phyloP scores from a whole-genome alignment of 1,284 basidiomycete genomes.

The Earliella scabrosa region DNA sequence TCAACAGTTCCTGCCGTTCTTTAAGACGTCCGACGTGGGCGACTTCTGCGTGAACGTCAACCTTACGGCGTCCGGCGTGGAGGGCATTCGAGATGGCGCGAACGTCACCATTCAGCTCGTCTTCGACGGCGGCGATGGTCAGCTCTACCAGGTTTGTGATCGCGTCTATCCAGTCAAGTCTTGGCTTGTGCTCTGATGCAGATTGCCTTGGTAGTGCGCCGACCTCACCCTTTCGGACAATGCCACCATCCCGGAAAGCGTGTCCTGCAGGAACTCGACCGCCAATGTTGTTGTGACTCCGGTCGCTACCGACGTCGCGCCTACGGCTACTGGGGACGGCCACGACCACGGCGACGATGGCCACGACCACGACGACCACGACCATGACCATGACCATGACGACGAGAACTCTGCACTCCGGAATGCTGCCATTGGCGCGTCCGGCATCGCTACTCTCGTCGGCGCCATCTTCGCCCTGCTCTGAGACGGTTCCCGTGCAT shows the following conservation, averaged over 20 bases:
- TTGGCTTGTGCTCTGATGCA: neutral
- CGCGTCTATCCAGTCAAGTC: neutral
- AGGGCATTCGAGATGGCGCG: conserved; percentile 54
- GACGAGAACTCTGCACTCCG: conserved; percentile 26
- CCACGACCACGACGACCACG: conserved; percentile 16
- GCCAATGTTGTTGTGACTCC: conserved; percentile 22
- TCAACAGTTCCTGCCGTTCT: conserved; percentile 47
- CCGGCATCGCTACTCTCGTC: conserved; percentile 25
- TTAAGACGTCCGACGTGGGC: conserved; percentile 56
- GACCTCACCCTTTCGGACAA: conserved; percentile 66
- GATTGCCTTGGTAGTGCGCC: conserved; percentile 53
- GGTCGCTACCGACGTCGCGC: conserved; percentile 15
- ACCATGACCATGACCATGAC: no score
- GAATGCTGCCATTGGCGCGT: conserved; percentile 23
- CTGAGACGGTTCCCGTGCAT: conserved; percentile 5
- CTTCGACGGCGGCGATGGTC: conserved; percentile 69
- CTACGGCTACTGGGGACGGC: conserved; percentile 17
- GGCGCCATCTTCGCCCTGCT: conserved; percentile 25
- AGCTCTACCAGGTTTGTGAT: conserved; percentile 62
- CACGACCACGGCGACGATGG: conserved; percentile 9
- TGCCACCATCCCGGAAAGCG: conserved; percentile 40
- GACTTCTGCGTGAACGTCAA: conserved; percentile 65
- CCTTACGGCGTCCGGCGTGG: conserved; percentile 52
- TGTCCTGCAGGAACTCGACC: conserved; percentile 37
- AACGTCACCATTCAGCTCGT: conserved; percentile 67